Conservation (phyloP, 1,284 basidiomycete genomes). For the Trichosporon sp. region DNA sequence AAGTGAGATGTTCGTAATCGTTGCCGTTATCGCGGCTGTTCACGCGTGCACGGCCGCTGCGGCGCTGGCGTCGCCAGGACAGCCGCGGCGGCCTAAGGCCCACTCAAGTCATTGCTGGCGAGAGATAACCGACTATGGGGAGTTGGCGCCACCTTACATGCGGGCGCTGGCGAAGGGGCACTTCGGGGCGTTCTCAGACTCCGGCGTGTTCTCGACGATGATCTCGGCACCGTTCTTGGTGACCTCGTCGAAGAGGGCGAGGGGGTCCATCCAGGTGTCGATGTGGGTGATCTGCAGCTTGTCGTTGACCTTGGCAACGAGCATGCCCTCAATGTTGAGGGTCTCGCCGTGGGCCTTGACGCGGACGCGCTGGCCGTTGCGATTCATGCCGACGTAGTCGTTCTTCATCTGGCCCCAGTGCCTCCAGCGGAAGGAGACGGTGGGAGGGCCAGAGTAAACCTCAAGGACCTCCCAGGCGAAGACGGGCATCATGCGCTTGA, state of each 20-base stretch:
- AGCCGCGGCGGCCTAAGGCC: not conserved
- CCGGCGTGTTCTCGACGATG: conserved; percentile 10
- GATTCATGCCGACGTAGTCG: conserved; percentile 19
- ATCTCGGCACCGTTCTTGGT: conserved; percentile 17
- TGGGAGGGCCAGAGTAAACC: conserved; percentile 20
- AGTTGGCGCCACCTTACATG: not conserved
- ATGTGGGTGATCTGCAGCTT: conserved; percentile 14
- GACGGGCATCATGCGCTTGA: conserved; percentile 24
- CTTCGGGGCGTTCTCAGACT: not conserved
- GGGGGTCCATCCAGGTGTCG: conserved; percentile 18
- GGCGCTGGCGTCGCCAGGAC: not conserved
- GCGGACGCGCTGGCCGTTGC: conserved; percentile 17
- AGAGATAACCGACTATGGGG: not conserved
- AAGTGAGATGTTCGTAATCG: not conserved
- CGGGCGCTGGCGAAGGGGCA: not conserved
- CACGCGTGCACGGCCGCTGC: not conserved
- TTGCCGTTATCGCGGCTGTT: not conserved
- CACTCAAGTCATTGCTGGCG: not conserved
- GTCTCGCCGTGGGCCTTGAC: conserved; percentile 20
- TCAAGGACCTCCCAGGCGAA: conserved; percentile 22
- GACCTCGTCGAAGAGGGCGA: conserved; percentile 15
- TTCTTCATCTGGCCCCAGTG: conserved; percentile 24
- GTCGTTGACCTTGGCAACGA: conserved; percentile 20
- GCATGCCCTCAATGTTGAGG: conserved; percentile 15
- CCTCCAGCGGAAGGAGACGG: conserved; percentile 17